Evolutionary conservation across 345 rosid species (phyloP), one percentile per base, ranked within the genome.

Genomic region (Pistacia vera): DNA sequence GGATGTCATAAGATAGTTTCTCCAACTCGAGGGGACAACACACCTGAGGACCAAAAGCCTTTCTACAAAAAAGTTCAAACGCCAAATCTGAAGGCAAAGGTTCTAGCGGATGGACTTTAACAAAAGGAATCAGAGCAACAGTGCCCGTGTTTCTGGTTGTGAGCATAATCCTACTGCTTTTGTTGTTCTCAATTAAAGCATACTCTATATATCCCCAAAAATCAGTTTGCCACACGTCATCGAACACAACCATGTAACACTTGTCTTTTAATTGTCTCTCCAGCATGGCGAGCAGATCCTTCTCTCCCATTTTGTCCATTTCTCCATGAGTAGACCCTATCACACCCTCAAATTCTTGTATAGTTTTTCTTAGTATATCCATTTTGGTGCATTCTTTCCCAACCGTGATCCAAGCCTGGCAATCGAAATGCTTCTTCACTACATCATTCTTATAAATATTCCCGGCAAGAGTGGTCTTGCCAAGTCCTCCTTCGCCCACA

Each of bases 391-490:
- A 79, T 18, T 71, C 49, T 17, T 78, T 71, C 63, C 55, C 63
- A 8, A 72, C 81, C 2, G 30, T 7, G 11, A 68, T 69, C 79
- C 70, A 77, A 60, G 75, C 74, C 9, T 38, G 51, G 52, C 74
- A 77, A 60, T 46, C 60, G 49, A 77, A 77, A 6, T 38, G 69
- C 14, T 16, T 9, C 25, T 5, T 14, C 10, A 70, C 70, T 0
- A 0, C 17, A 8, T 44, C 2, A 1, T 48, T 51, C 28, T 72
- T 63, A n/a, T 51, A 77, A 6, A 64, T 69, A 30, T 65, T 77
- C 4, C 51, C 67, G 49, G 72, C 76, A 56, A 71, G 66, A 41
- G 80, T 71, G 1, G 80, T 77, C 69, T 77, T 77, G 20, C 80
- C 76, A 14, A 71, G 4, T 28, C 80, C 72, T 36, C 80, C 76